A percentile compares a stretch with the other conserved stretches of the same genome.
Conservation (phyloP, 1,284 basidiomycete species). For the Tausonia pullulans region DNA sequence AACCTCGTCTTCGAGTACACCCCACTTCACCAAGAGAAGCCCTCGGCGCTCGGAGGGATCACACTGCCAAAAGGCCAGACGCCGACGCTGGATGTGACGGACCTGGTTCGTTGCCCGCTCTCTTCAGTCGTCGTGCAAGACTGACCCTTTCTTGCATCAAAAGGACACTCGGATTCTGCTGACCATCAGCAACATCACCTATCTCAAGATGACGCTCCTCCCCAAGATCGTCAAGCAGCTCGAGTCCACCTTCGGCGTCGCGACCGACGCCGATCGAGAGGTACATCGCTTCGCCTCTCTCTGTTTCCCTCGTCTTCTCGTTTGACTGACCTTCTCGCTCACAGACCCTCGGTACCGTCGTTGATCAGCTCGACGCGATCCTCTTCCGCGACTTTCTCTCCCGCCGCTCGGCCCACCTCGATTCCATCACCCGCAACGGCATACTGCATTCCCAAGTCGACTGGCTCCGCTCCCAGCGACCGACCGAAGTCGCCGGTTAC, state of each 20-base stretch:
- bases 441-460: constrained; percentile 71
- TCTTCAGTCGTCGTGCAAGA: too few relatives aligned
- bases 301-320: constrained; percentile 1
- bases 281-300: constrained; percentile 31
- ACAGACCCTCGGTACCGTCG: constrained; percentile 63
- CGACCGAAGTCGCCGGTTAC: constrained; percentile 84
- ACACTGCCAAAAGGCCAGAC: too few relatives aligned
- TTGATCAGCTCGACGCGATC: constrained; percentile 70
- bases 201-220: constrained; percentile 58
- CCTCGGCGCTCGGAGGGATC: too few relatives aligned
- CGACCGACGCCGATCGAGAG: constrained; percentile 63
- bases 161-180: constrained; percentile 80
- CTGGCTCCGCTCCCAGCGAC: constrained; percentile 83
- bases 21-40: constrained; percentile 12
- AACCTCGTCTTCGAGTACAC: constrained; percentile 59
- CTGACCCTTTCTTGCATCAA: not conserved
- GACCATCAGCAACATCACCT: constrained; percentile 78
- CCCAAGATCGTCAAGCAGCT: constrained; percentile 73
- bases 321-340: constrained; percentile 11
- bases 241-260: constrained; percentile 61
- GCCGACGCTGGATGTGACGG: too few relatives aligned
- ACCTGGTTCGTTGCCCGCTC: too few relatives aligned
- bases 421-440: constrained; percentile 59
- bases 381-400: constrained; percentile 79
- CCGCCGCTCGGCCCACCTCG: constrained; percentile 59